Conservation (phyloP, 176 grass and related monocot genomes). For the Phyllostachys edulis region DNA sequence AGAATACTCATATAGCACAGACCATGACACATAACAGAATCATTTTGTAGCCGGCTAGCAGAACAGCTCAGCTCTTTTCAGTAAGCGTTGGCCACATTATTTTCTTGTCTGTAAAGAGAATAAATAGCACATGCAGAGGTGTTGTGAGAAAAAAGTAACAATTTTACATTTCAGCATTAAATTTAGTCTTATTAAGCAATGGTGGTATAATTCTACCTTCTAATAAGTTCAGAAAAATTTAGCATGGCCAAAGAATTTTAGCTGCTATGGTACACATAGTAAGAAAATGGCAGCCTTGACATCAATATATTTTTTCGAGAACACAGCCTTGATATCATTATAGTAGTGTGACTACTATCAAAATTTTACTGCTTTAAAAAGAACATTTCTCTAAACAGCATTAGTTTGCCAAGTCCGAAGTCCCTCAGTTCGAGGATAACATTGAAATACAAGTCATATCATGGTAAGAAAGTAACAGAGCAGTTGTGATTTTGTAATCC, state of each 20-base stretch:
- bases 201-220: background rate
- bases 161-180: background rate
- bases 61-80: background rate
- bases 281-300: no score
- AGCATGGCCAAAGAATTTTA: background rate
- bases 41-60: background rate
- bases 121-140: background rate
- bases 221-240: no score
- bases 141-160: background rate
- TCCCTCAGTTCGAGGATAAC: background rate
- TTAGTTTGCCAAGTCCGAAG: background rate
- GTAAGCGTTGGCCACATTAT: background rate
- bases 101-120: background rate
- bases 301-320: no score
- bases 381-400: background rate
- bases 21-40: background rate
- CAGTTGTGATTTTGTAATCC: background rate
- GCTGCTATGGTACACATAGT: background rate
- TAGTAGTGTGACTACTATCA: background rate
- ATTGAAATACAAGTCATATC: background rate
- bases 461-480: background rate
- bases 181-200: background rate
- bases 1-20: background rate
- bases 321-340: background rate
- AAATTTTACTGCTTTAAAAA: background rate